These are phyloP conservation scores for Samsoniella hepiali DNA, from an alignment of 2,329 filamentous ascomycete species.

Conservation along the genomic window DNA sequence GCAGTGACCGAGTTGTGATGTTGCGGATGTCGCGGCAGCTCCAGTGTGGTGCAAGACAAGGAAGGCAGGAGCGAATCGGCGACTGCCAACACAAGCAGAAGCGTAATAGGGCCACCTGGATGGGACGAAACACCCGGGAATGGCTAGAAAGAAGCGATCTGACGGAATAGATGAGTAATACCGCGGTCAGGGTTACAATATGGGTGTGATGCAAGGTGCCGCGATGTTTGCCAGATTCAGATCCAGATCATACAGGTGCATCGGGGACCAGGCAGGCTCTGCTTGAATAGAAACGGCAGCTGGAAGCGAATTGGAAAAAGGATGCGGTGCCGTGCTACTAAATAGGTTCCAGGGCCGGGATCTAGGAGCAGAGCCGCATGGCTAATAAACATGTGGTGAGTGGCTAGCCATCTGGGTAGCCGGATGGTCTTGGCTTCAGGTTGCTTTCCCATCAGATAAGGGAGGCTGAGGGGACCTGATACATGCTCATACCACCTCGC, in stretches of 20 bases:
- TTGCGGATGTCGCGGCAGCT: not conserved
- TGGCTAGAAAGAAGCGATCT: not conserved
- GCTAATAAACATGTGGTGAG: not conserved
- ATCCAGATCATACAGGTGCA: not conserved
- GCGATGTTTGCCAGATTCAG: not conserved
- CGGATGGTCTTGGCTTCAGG: not conserved
- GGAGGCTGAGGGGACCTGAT: not conserved
- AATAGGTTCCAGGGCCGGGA: not conserved
- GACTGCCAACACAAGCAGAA: not conserved
- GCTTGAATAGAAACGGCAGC: not conserved
- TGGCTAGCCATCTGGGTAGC: too few relatives aligned
- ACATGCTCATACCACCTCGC: slow-evolving; percentile 5
- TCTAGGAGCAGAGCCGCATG: not conserved
- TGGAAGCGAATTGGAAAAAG: not conserved
- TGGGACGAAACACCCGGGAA: not conserved
- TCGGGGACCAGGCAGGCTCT: not conserved
- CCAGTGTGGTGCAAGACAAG: not conserved
- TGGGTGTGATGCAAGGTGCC: too few relatives aligned
- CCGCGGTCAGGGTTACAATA: not conserved
- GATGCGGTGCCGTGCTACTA: not conserved
- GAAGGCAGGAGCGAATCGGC: not conserved
- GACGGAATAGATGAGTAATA: not conserved
- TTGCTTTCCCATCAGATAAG: not conserved
- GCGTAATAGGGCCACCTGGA: not conserved
- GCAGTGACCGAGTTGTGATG: not conserved